Evolutionary conservation across 1,284 basidiomycete species (phyloP).

Genomic region (Serendipita sp.): DNA sequence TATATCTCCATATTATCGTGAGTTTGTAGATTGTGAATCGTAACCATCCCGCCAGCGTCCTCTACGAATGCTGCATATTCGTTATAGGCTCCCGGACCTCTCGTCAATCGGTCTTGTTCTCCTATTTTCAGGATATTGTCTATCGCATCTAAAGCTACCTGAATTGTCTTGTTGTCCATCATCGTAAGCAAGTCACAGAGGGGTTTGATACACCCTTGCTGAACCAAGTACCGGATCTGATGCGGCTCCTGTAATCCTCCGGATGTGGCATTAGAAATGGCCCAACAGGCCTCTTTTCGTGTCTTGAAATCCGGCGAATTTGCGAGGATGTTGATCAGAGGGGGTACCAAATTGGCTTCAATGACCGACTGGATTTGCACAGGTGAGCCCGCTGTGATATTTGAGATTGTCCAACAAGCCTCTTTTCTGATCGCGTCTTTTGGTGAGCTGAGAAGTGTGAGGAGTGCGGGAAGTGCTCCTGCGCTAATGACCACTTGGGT

Average conservation of each 20-base stretch:
- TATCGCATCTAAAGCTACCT: conserved; percentile 91
- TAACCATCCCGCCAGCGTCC: conserved; percentile 97
- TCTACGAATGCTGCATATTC: conserved; percentile 92
- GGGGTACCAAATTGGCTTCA: conserved; percentile 74
- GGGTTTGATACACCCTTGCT: conserved; percentile 97
- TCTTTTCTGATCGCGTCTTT: conserved; percentile 65
- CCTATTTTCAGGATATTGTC: conserved; percentile 99
- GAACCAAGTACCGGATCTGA: conserved; percentile 96
- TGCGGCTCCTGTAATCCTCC: conserved; percentile 93
- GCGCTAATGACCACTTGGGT: conserved; percentile 49
- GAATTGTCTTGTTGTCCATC: conserved; percentile 99
- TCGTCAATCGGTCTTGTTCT: conserved; percentile 83
- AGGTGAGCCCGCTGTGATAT: conserved; percentile 93
- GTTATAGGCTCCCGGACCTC: conserved; percentile 75
- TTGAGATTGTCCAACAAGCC: conserved; percentile 99
- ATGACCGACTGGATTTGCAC: conserved; percentile 82
- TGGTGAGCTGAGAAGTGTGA: conserved; percentile 39
- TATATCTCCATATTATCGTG: conserved; percentile 97
- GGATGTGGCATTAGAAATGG: conserved; percentile 96
- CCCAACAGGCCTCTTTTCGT: conserved; percentile 99
- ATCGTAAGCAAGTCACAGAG: conserved; percentile 90
- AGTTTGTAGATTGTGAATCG: conserved; percentile 97
- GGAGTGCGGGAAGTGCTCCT: conserved; percentile 41
- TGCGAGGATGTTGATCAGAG: conserved; percentile 94
- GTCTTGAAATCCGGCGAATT: conserved; percentile 95